Evolutionary conservation across 2,329 filamentous ascomycete species (phyloP).

Genomic region (Zymoseptoria ardabiliae): DNA sequence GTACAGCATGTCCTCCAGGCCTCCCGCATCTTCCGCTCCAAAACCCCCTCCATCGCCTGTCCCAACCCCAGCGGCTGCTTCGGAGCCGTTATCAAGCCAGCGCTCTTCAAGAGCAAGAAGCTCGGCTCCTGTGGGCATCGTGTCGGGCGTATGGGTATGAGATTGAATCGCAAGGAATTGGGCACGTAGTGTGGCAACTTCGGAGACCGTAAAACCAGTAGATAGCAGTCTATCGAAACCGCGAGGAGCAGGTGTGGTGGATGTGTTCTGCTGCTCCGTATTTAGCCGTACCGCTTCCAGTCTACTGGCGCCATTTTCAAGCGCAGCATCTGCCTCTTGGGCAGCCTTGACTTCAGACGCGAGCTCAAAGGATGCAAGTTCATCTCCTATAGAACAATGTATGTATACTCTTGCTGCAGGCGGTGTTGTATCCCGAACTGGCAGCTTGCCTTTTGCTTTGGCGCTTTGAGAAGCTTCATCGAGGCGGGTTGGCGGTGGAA

Average conservation of each 20-base stretch:
- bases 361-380: conserved; percentile 62
- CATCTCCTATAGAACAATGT: conserved; percentile 81
- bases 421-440: conserved; percentile 38
- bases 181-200: conserved; percentile 75
- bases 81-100: conserved; percentile 66
- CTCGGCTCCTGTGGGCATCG: conserved; percentile 71
- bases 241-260: conserved; percentile 51
- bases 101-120: conserved; percentile 75
- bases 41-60: conserved; percentile 38
- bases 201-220: conserved; percentile 72
- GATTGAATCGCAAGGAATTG: conserved; percentile 85
- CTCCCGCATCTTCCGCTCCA: conserved; percentile 50
- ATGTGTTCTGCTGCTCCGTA: conserved; percentile 1
- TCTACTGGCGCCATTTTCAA: conserved; percentile 11
- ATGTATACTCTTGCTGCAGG: conserved; percentile 63
- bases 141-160: conserved; percentile 76
- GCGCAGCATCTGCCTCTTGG: conserved; percentile 33
- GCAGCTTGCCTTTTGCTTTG: conserved; percentile 60
- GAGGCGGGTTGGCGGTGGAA: conserved; percentile 39
- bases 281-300: not conserved
- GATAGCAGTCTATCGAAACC: conserved; percentile 83
- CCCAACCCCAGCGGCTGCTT: conserved; percentile 28
- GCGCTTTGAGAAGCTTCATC: conserved; percentile 27
- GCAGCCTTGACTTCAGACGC: conserved; percentile 52
- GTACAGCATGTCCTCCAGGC: conserved; percentile 78